Percentiles rank a stretch among this genome's conserved stretches.
Evolutionary conservation across 805 yeast genomes (phyloP).

Genomic region (Metschnikowia vanudenii): DNA sequence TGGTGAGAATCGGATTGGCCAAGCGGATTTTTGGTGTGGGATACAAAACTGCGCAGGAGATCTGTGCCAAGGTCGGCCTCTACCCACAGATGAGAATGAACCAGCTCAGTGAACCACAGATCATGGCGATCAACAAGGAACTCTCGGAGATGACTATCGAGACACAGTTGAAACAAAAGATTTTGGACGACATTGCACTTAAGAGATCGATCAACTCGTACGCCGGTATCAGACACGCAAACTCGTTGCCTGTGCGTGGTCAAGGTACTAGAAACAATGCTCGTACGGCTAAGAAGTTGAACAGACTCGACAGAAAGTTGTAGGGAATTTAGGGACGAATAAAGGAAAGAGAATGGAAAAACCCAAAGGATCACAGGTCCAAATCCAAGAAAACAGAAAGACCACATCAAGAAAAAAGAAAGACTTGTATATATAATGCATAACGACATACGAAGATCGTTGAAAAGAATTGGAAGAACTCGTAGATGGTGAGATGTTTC

Average conservation of each 20-base stretch:
- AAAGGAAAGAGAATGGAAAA: too few relatives aligned
- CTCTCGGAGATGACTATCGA: conserved; percentile 80
- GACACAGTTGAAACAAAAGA: conserved; percentile 69
- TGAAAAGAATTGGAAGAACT: not conserved
- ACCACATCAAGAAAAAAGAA: not conserved
- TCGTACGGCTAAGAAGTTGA: conserved; percentile 81
- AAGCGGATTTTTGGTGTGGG: conserved; percentile 88
- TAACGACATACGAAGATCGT: conserved; percentile 3
- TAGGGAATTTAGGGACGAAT: too few relatives aligned
- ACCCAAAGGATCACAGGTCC: too few relatives aligned
- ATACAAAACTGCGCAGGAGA: conserved; percentile 60
- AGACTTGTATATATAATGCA: conserved; percentile 10
- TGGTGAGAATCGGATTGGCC: conserved; percentile 61
- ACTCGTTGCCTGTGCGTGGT: conserved; percentile 68
- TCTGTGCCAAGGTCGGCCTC: conserved; percentile 86
- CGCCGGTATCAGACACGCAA: conserved; percentile 85
- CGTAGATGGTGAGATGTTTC: not conserved
- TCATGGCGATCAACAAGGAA: conserved; percentile 84
- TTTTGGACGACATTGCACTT: conserved; percentile 72
- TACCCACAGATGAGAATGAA: conserved; percentile 95
- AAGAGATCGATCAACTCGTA: conserved; percentile 82
- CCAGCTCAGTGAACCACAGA: conserved; percentile 83
- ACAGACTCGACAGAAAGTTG: conserved; percentile 62
- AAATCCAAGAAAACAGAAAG: not conserved
- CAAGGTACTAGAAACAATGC: conserved; percentile 92